Evolutionary conservation across 2,329 filamentous ascomycete genomes (phyloP).

Genomic region (Rhinocladiella mackenziei): DNA sequence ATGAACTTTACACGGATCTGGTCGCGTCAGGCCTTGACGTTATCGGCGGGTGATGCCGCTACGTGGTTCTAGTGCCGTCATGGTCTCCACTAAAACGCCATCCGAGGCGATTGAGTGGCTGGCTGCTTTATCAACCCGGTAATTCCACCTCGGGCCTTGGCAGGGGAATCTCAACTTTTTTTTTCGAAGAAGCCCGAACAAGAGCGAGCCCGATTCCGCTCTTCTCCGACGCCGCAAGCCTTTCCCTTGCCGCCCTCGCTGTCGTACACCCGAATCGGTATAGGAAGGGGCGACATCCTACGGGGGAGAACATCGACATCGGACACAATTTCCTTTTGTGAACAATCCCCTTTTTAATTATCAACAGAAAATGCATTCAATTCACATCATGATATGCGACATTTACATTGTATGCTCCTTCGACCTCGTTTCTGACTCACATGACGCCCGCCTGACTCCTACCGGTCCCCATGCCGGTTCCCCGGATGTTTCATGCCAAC

Average conservation of each 20-base stretch:
- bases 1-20: no score
- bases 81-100: background rate
- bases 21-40: slow-evolving; percentile 4
- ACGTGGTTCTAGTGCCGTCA: background rate
- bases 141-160: background rate
- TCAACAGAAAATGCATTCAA: no score
- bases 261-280: background rate
- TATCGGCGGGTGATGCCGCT: no score
- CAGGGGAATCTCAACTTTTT: background rate
- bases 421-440: background rate
- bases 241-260: slow-evolving; percentile 1
- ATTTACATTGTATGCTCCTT: background rate
- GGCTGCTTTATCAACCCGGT: slow-evolving; percentile 1
- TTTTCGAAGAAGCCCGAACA: no score
- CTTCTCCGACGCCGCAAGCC: slow-evolving; percentile 2
- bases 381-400: no score
- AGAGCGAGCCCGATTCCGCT: slow-evolving; percentile 2
- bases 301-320: background rate
- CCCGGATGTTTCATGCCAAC: no score
- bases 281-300: background rate
- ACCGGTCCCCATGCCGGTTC: no score
- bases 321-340: background rate
- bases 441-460: background rate
- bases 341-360: background rate
- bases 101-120: background rate